Conservation (phyloP, 345 rosid genomes). For the Raphanus sativus region DNA sequence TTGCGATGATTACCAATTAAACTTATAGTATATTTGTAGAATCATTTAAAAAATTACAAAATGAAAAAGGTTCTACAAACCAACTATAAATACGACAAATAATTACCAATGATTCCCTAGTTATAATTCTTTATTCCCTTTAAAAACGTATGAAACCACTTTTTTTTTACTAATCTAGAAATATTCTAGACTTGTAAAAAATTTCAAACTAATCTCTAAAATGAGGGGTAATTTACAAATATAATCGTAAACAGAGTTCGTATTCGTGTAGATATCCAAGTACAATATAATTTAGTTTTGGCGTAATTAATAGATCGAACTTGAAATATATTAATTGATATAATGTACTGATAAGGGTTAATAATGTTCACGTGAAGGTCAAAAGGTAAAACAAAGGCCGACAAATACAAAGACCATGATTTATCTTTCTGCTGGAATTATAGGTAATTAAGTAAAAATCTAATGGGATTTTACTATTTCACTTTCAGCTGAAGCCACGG, state of each 20-base stretch:
- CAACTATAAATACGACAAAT: not conserved
- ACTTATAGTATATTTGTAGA: not conserved
- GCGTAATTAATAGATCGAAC: too few relatives aligned
- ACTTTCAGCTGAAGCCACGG: not conserved
- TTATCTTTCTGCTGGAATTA: not conserved
- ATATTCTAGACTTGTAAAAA: too few relatives aligned
- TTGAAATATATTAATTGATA: too few relatives aligned
- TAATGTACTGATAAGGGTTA: not conserved
- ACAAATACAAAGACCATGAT: not conserved
- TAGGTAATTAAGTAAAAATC: not conserved
- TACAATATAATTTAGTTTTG: too few relatives aligned
- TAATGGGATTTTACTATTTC: conserved; percentile 4
- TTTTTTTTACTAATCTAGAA: not conserved
- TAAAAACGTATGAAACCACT: not conserved
- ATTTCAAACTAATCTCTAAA: too few relatives aligned
- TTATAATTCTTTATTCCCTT: not conserved
- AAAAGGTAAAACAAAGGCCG: conserved; percentile 21
- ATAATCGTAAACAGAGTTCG: too few relatives aligned
- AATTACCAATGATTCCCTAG: not conserved
- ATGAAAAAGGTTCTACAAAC: not conserved
- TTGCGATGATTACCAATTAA: too few relatives aligned
- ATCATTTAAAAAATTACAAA: not conserved
- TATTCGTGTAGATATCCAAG: too few relatives aligned
- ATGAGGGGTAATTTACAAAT: too few relatives aligned
- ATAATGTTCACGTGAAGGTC: conserved; percentile 21